These are phyloP conservation scores for Globisporangium solare DNA, from an alignment of 352 stramenopile species.

Conservation along the genomic window DNA sequence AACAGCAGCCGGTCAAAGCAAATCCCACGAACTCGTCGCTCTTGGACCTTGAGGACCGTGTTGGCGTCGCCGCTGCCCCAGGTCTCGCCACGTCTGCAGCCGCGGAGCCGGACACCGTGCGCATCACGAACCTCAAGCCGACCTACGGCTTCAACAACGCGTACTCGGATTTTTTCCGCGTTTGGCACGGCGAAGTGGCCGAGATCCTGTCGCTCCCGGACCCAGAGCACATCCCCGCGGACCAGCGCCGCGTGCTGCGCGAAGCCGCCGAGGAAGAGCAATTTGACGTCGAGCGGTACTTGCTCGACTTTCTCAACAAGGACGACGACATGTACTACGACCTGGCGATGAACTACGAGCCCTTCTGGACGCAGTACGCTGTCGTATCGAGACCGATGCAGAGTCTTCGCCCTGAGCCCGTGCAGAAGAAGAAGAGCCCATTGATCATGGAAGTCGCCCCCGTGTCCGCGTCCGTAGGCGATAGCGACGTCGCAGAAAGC, in stretches of 20 bases:
- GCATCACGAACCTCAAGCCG: slow-evolving; percentile 43
- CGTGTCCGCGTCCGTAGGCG: neutral
- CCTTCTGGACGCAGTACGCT: slow-evolving; percentile 83
- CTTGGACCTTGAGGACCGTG: slow-evolving; percentile 42
- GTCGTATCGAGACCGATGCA: slow-evolving; percentile 12
- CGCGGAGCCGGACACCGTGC: slow-evolving; percentile 14
- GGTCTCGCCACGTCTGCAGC: slow-evolving; percentile 6
- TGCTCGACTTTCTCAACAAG: slow-evolving; percentile 90
- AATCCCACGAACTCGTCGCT: slow-evolving; percentile 35
- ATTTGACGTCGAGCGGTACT: slow-evolving; percentile 95
- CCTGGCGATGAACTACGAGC: slow-evolving; percentile 83
- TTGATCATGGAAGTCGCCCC: slow-evolving; percentile 35
- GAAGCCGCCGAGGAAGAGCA: slow-evolving; percentile 86
- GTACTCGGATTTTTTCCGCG: slow-evolving; percentile 91
- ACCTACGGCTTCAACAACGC: slow-evolving; percentile 94
- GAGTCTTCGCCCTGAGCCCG: neutral
- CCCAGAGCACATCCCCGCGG: slow-evolving; percentile 73
- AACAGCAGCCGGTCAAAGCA: neutral
- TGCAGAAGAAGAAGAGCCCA: slow-evolving; percentile 10
- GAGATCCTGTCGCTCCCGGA: slow-evolving; percentile 92
- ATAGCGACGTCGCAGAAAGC: slow-evolving; percentile 2
- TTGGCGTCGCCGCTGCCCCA: neutral
- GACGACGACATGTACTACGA: slow-evolving; percentile 93
- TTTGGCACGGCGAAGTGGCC: slow-evolving; percentile 88
- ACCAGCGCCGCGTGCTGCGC: slow-evolving; percentile 70